Evolutionary conservation across 2,329 filamentous ascomycete genomes (phyloP).

Genomic region (Blastomyces emzantsi): DNA sequence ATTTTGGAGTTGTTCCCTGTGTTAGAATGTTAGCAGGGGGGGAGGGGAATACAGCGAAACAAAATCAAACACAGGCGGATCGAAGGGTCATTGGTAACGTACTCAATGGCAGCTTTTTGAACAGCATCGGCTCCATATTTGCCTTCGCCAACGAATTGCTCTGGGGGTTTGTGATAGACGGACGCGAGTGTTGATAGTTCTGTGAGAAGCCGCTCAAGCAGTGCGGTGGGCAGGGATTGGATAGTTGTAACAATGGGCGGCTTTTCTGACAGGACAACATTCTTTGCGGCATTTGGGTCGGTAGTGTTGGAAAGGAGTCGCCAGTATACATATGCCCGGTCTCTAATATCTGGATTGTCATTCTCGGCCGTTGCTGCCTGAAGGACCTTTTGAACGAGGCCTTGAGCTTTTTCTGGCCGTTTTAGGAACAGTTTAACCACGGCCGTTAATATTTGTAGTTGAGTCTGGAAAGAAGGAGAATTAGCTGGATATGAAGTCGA

Average conservation of each 20-base stretch:
- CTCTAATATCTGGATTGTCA: conserved; percentile 94
- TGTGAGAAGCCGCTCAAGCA: conserved; percentile 81
- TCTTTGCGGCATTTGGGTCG: conserved; percentile 85
- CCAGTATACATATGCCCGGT: conserved; percentile 98
- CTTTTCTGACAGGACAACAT: conserved; percentile 85
- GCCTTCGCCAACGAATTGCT: conserved; percentile 95
- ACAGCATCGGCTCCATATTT: conserved; percentile 90
- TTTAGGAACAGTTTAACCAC: conserved; percentile 97
- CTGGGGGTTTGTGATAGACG: conserved; percentile 96
- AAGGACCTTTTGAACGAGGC: conserved; percentile 85
- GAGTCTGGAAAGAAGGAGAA: conserved; percentile 53
- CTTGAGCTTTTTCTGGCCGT: conserved; percentile 85
- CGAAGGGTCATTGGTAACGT: conserved; percentile 22
- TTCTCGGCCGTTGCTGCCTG: conserved; percentile 89
- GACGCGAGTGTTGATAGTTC: conserved; percentile 93
- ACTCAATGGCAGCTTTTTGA: conserved; percentile 87
- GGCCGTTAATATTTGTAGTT: conserved; percentile 92
- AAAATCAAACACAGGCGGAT: neutral
- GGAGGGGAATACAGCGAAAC: conserved; percentile 1
- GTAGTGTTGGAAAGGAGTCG: conserved; percentile 71
- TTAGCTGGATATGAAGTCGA: conserved; percentile 4
- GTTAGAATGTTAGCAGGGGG: conserved; percentile 18
- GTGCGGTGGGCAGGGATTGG: conserved; percentile 68
- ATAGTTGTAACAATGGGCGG: conserved; percentile 93
- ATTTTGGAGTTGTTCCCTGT: conserved; percentile 76